phyloP scores from a whole-genome alignment of 2,329 filamentous ascomycete genomes.

The Pezicula carpinea region DNA sequence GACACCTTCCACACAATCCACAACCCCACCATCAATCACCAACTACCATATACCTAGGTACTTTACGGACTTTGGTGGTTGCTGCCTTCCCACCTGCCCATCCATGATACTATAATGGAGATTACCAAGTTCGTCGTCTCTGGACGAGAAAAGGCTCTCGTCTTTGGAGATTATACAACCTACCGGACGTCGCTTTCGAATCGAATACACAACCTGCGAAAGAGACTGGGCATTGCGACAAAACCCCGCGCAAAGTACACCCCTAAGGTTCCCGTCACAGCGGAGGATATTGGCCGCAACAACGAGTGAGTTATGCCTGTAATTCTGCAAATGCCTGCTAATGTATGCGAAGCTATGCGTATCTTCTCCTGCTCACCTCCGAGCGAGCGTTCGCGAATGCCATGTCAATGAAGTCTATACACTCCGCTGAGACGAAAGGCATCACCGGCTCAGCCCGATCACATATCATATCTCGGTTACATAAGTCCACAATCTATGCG shows the following conservation, averaged over 20 bases:
- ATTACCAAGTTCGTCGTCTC: constrained; percentile 81
- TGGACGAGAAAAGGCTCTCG: constrained; percentile 75
- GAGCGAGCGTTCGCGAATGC: constrained; percentile 95
- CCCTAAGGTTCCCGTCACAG: constrained; percentile 63
- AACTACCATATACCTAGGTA: not conserved
- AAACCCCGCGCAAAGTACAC: constrained; percentile 84
- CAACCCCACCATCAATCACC: constrained; percentile 6
- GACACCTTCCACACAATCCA: no score
- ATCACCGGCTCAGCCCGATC: constrained; percentile 75
- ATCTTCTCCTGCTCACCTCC: constrained; percentile 77
- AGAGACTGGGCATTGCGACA: constrained; percentile 78
- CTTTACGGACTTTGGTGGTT: no score
- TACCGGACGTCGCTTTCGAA: constrained; percentile 79
- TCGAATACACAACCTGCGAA: constrained; percentile 76
- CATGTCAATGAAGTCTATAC: constrained; percentile 85
- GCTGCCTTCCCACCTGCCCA: no score
- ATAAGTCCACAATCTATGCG: constrained; percentile 72
- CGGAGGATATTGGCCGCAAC: constrained; percentile 70
- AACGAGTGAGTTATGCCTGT: constrained; percentile 56
- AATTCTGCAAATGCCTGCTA: constrained; percentile 6
- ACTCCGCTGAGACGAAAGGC: constrained; percentile 73
- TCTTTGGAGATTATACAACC: constrained; percentile 82
- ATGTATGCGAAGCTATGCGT: constrained; percentile 54
- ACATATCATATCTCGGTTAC: constrained; percentile 83
- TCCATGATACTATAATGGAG: constrained; percentile 61